Conservation (phyloP, 257 asterid species). For the Forsythia viridissima region DNA sequence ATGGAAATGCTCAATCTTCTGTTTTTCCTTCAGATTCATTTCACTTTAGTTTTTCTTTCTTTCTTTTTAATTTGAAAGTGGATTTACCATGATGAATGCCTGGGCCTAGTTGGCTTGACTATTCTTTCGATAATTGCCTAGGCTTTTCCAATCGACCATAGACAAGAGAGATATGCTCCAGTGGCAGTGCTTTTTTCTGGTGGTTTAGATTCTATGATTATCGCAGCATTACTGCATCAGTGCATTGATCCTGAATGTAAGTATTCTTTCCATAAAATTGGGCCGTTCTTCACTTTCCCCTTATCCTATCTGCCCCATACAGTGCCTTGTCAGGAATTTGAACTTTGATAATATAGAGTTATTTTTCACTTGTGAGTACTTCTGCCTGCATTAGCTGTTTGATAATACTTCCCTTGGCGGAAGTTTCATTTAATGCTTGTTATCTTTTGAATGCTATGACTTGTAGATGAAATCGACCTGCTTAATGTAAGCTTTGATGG, state of each 20-base stretch:
- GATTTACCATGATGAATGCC: slow-evolving; percentile 9
- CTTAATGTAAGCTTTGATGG: slow-evolving; percentile 97
- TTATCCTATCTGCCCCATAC: slow-evolving; percentile 10
- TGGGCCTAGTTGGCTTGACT: slow-evolving; percentile 10
- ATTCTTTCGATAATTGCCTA: slow-evolving; percentile 26
- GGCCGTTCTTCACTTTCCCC: slow-evolving; percentile 14
- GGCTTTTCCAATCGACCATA: slow-evolving; percentile 39
- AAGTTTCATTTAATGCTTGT: slow-evolving; percentile 18
- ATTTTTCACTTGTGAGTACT: neutral
- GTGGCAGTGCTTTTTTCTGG: slow-evolving; percentile 95
- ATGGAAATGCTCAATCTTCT: neutral
- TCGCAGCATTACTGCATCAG: slow-evolving; percentile 81
- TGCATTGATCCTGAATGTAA: slow-evolving; percentile 79
- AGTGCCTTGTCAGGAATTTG: neutral
- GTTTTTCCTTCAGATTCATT: neutral
- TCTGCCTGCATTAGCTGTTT: slow-evolving; percentile 7
- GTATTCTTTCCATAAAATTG: slow-evolving; percentile 26
- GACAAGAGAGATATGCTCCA: slow-evolving; percentile 55
- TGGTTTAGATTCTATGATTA: slow-evolving; percentile 94
- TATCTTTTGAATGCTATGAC: slow-evolving; percentile 27
- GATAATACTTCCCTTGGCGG: neutral
- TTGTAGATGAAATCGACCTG: slow-evolving; percentile 83
- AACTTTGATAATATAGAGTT: neutral
- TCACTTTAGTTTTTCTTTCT: neutral
- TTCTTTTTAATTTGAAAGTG: neutral